Evolutionary conservation across 2,329 filamentous ascomycete genomes (phyloP).

Genomic region (Calonectria pteridis): DNA sequence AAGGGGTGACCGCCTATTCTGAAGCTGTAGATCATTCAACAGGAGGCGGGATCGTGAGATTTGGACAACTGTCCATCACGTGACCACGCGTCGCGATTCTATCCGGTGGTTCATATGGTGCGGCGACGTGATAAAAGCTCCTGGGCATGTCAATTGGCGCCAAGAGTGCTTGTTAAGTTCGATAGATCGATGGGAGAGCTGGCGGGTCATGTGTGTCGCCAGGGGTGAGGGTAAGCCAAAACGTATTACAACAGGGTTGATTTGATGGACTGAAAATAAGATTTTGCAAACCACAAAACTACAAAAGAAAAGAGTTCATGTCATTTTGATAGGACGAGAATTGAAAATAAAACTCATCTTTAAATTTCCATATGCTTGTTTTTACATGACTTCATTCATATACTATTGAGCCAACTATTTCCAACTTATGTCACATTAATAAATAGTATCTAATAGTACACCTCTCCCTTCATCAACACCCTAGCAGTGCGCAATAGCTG

Average conservation of each 20-base stretch:
- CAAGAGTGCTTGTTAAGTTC: not conserved
- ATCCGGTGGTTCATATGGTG: no score
- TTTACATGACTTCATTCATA: not conserved
- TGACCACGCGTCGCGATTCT: not conserved
- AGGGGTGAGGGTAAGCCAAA: not conserved
- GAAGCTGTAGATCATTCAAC: not conserved
- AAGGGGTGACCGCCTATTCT: not conserved
- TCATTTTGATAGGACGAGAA: not conserved
- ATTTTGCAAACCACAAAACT: not conserved
- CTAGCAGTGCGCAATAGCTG: slow-evolving; percentile 61
- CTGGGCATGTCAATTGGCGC: not conserved
- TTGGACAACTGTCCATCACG: not conserved
- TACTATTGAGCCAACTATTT: not conserved
- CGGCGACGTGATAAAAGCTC: not conserved
- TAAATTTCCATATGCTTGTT: not conserved
- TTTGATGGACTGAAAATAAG: not conserved
- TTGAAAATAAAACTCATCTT: not conserved
- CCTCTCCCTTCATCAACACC: slow-evolving; percentile 62
- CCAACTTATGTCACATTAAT: not conserved
- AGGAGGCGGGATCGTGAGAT: not conserved
- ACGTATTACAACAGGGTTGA: not conserved
- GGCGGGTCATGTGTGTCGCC: not conserved
- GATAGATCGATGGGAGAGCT: no score
- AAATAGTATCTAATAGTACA: slow-evolving; percentile 53
- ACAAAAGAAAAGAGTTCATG: no score